Evolutionary conservation across 441 rosid species (phyloP), one percentile per base, ranked within the genome.

Genomic region (Isatis lusitanica): DNA sequence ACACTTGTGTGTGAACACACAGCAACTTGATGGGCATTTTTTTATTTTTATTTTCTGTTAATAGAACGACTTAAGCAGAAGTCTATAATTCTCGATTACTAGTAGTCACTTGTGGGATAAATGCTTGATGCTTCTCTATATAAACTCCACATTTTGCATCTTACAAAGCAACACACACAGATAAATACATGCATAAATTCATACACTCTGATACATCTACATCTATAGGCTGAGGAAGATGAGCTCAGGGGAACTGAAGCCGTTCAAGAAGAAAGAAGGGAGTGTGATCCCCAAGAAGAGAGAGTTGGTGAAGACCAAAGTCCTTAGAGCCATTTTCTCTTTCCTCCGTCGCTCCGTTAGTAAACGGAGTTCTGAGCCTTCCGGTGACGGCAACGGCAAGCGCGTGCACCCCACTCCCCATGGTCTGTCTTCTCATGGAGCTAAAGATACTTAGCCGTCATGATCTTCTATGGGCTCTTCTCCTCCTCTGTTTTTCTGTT

Each of bases 271-370:
- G 64, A 83, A 79, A 68, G 42, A 64, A 24, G 82, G 81, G 33
- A 79, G 74, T 63, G 78, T 83, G 51, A 17, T 85, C 46, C 91
- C 89, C 0, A 72, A 64, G 68, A 69, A 79, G 81, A 81, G 74
- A 68, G 80, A 40, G 53, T 56, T 65, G 9, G 88, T 87, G 58
- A 84, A 85, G 77, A 80, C 74, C 5, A 72, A 71, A 76, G 75
- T 60, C 78, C 61, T 62, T 66, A 73, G 77, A 76, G 47, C 63
- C 72, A 13, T 71, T 65, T 18, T 18, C 12, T 33, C 7, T 70
- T 28, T 36, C 68, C 8, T 70, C 66, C 31, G 51, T 50, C 18
- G 0, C 66, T 47, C 66, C 44, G 61, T 3, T 36, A 4, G 18
- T n/a, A 63, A 60, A 43, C 79, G 4, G 21, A 11, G 26, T 13